A percentile compares a stretch with the other conserved stretches of the same genome.
Conservation (phyloP, 2,329 filamentous ascomycete genomes). For the Endothia cerciana region DNA sequence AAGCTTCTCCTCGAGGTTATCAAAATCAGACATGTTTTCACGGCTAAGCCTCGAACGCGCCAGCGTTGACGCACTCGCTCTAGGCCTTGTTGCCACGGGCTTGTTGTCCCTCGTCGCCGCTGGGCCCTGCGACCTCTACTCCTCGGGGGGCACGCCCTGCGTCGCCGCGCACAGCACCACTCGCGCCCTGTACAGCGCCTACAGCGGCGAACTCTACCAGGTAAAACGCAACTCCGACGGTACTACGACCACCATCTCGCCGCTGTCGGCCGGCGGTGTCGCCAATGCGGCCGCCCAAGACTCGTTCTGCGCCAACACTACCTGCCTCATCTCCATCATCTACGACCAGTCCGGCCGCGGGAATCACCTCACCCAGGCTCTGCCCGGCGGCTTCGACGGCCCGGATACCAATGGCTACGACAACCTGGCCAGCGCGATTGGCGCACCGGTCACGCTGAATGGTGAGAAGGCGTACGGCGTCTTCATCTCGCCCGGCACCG, state of each 20-base stretch:
- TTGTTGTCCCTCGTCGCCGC: slow-evolving; percentile 47
- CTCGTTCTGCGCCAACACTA: slow-evolving; percentile 62
- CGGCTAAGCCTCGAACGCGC: slow-evolving; percentile 26
- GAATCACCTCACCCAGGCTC: slow-evolving; percentile 67
- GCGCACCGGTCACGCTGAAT: slow-evolving; percentile 63
- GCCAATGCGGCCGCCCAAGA: slow-evolving; percentile 66
- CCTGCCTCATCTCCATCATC: slow-evolving; percentile 65
- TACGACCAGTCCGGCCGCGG: slow-evolving; percentile 67
- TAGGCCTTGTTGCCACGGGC: slow-evolving; percentile 41
- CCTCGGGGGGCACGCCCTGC: slow-evolving; percentile 62
- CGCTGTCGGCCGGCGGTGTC: slow-evolving; percentile 61
- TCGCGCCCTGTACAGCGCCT: slow-evolving; percentile 61
- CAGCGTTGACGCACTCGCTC: slow-evolving; percentile 32
- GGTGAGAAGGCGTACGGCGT: slow-evolving; percentile 67
- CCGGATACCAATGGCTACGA: slow-evolving; percentile 62
- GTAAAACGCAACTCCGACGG: slow-evolving; percentile 58
- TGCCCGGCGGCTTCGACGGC: slow-evolving; percentile 59
- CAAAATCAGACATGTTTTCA: slow-evolving; percentile 23
- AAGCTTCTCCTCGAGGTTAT: neutral
- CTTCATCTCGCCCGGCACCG: slow-evolving; percentile 63
- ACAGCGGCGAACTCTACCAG: slow-evolving; percentile 60
- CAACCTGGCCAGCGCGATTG: slow-evolving; percentile 61
- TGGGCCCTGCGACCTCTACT: slow-evolving; percentile 66
- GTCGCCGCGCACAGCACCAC: slow-evolving; percentile 69
- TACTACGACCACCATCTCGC: slow-evolving; percentile 51